These are phyloP conservation scores for Nicotiana benthamiana DNA, from an alignment of 257 asterid species.

Conservation along the genomic window DNA sequence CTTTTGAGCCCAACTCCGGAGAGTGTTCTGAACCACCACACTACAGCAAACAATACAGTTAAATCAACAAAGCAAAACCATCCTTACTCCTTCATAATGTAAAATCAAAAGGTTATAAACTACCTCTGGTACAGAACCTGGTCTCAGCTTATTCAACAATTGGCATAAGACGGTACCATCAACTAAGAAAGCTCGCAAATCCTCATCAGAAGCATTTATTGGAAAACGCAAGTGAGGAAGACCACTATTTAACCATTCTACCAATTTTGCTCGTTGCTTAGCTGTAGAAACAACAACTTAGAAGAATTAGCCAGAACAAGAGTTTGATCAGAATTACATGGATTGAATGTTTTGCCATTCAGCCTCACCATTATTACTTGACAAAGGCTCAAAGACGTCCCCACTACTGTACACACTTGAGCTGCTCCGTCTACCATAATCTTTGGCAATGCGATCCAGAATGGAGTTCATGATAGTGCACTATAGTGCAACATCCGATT, in stretches of 20 bases:
- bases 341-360: background rate
- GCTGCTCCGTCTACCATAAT: constrained; percentile 28
- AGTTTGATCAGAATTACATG: background rate
- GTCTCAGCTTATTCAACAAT: constrained; percentile 58
- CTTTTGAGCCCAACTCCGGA: constrained; percentile 26
- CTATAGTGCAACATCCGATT: background rate
- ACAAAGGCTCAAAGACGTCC: constrained; percentile 53
- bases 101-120: background rate
- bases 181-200: constrained; percentile 46
- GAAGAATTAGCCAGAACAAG: background rate
- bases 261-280: constrained; percentile 44
- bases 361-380: constrained; percentile 50
- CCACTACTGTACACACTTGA: constrained; percentile 30
- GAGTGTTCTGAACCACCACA: constrained; percentile 22
- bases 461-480: constrained; percentile 13
- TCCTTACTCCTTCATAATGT: background rate
- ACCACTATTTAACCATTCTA: constrained; percentile 64
- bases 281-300: constrained; percentile 28
- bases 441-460: constrained; percentile 35
- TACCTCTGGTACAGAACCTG: constrained; percentile 69
- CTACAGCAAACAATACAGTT: constrained; percentile 13
- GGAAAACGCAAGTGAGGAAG: constrained; percentile 54
- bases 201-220: constrained; percentile 66
- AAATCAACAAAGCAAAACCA: background rate
- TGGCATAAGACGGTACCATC: constrained; percentile 69